Evolutionary conservation across 495 filamentous ascomycete species (phyloP).

Genomic region (Penicillium nucicola): DNA sequence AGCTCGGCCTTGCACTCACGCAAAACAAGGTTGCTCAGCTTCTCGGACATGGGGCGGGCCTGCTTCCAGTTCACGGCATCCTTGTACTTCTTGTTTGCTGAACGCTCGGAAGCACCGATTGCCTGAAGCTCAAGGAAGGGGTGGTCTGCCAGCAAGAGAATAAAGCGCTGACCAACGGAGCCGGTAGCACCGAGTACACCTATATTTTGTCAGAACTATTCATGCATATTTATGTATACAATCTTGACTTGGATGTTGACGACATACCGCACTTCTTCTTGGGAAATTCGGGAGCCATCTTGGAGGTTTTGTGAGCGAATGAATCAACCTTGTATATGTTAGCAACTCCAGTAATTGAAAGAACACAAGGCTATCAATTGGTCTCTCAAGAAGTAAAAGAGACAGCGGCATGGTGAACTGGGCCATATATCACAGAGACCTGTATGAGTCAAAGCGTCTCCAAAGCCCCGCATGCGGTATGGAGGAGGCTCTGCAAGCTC

Average conservation of each 20-base stretch:
- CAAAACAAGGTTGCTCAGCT: conserved; percentile 65
- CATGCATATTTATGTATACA: no score
- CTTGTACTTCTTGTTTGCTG: conserved; percentile 78
- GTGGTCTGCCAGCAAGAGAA: conserved; percentile 75
- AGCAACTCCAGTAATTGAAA: conserved; percentile 1
- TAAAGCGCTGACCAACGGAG: conserved; percentile 83
- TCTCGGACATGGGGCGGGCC: conserved; percentile 63
- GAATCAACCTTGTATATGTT: conserved; percentile 9
- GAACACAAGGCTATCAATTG: background rate
- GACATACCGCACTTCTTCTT: conserved; percentile 50
- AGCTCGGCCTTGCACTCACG: conserved; percentile 70
- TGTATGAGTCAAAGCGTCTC: conserved; percentile 9
- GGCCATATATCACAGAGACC: background rate
- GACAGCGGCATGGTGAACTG: background rate
- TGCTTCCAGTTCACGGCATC: conserved; percentile 87
- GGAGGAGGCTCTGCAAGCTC: background rate
- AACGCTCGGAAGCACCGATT: conserved; percentile 74
- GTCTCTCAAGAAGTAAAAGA: background rate
- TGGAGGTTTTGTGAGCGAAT: conserved; percentile 8
- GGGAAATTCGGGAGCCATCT: conserved; percentile 34
- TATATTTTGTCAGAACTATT: conserved; percentile 20
- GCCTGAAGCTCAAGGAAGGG: conserved; percentile 72
- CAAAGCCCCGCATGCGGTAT: conserved; percentile 5
- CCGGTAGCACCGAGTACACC: conserved; percentile 54
- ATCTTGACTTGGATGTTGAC: background rate